Conservation (phyloP, 1,284 basidiomycete species). For the Boletellus sp. region DNA sequence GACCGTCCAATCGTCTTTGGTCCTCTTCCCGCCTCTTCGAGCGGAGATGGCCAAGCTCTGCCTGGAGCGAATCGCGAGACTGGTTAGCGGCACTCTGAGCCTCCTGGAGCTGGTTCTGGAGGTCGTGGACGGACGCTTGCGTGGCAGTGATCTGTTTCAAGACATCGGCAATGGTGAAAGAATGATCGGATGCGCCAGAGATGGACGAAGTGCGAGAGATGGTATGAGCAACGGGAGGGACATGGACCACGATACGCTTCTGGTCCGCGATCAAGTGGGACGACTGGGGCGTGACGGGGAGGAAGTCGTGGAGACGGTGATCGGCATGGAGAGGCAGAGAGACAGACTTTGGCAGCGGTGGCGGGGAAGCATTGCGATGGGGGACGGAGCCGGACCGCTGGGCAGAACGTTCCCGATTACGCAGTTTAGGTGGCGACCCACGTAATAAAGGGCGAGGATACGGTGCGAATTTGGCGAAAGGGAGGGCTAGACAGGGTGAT, state of each 20-base stretch:
- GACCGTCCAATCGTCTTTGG: conserved; percentile 71
- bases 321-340: conserved; percentile 66
- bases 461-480: conserved; percentile 47
- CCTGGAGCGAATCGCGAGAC: conserved; percentile 64
- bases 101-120: conserved; percentile 74
- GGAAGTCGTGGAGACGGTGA: conserved; percentile 31
- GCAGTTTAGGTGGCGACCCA: conserved; percentile 49
- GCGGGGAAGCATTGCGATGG: conserved; percentile 64
- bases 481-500: conserved; percentile 40
- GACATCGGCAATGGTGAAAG: conserved; percentile 72
- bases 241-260: conserved; percentile 33
- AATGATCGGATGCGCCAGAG: conserved; percentile 46
- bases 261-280: conserved; percentile 37
- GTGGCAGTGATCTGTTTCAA: conserved; percentile 73
- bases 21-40: conserved; percentile 84
- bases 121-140: conserved; percentile 65
- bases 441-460: conserved; percentile 39
- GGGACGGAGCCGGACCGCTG: conserved; percentile 37
- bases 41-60: conserved; percentile 72
- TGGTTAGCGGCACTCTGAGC: conserved; percentile 60
- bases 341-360: conserved; percentile 78
- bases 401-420: conserved; percentile 56
- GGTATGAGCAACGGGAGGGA: conserved; percentile 30
- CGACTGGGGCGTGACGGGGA: conserved; percentile 34
- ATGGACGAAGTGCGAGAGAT: conserved; percentile 26